These are phyloP conservation scores for Solanum dulcamara DNA, from an alignment of 257 asterid species.

Conservation along the genomic window DNA sequence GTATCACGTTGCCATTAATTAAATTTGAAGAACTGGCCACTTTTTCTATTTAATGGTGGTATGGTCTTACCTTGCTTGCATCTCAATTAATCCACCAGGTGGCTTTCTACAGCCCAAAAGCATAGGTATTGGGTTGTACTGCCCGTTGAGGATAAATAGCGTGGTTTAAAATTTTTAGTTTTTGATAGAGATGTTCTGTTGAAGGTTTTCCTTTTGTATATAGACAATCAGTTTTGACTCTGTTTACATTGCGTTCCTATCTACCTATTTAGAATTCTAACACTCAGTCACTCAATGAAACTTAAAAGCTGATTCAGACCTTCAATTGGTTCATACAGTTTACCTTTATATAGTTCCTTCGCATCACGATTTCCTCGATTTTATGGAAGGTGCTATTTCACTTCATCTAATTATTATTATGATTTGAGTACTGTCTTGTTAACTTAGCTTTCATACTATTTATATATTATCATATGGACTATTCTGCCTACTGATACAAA, in stretches of 20 bases:
- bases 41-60: not conserved
- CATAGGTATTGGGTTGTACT: not conserved
- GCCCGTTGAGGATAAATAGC: not conserved
- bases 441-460: not conserved
- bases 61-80: not conserved
- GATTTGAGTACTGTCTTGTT: not conserved
- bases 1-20: not conserved
- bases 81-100: not conserved
- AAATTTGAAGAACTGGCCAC: not conserved
- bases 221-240: not conserved
- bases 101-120: not conserved
- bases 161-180: not conserved
- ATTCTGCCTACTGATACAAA: not conserved
- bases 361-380: not conserved
- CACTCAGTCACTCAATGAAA: not conserved
- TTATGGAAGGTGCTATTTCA: not conserved
- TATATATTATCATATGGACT: not conserved
- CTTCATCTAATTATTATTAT: not conserved
- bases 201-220: not conserved
- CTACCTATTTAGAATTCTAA: not conserved
- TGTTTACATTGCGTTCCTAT: not conserved
- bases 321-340: not conserved
- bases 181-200: not conserved
- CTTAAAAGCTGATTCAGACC: not conserved
- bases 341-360: not conserved